Evolutionary conservation across 805 yeast species (phyloP).

Genomic region (Kodamaea sagamina): DNA sequence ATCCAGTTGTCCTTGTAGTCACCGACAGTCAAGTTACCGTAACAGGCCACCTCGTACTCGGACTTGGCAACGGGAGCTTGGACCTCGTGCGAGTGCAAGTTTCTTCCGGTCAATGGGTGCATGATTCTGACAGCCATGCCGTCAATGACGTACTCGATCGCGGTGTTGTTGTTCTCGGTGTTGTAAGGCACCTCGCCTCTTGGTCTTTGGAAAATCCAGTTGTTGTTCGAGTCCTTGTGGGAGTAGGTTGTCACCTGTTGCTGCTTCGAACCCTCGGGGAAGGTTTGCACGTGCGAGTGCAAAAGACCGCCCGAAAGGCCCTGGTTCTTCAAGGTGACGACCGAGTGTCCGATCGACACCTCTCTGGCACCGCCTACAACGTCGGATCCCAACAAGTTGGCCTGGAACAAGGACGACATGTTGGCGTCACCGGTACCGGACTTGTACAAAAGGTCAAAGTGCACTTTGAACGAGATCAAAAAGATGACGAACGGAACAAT

Average conservation of each 20-base stretch:
- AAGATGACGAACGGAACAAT: constrained; percentile 64
- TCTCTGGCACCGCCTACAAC: constrained; percentile 72
- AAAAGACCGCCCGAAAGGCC: constrained; percentile 48
- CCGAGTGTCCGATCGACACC: constrained; percentile 53
- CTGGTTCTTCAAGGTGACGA: constrained; percentile 43
- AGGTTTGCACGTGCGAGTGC: constrained; percentile 49
- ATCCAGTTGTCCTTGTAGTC: constrained; percentile 79
- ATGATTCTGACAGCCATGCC: constrained; percentile 63
- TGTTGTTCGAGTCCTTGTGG: constrained; percentile 48
- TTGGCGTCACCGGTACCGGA: constrained; percentile 81
- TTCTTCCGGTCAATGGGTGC: constrained; percentile 63
- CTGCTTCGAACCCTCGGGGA: constrained; percentile 50
- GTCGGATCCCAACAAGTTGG: constrained; percentile 66
- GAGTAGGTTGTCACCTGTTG: constrained; percentile 50
- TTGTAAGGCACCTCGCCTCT: constrained; percentile 38
- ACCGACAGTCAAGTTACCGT: constrained; percentile 65
- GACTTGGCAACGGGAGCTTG: constrained; percentile 60
- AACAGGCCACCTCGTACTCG: constrained; percentile 68
- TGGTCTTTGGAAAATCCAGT: constrained; percentile 51
- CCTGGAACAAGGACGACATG: constrained; percentile 82
- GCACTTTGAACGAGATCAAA: constrained; percentile 68
- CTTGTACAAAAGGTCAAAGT: constrained; percentile 69
- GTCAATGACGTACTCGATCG: constrained; percentile 47
- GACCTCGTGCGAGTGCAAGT: constrained; percentile 71
- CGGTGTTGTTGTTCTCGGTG: constrained; percentile 30